Conservation (phyloP, 306 rosid genomes). For the Fragaria ananassa region DNA sequence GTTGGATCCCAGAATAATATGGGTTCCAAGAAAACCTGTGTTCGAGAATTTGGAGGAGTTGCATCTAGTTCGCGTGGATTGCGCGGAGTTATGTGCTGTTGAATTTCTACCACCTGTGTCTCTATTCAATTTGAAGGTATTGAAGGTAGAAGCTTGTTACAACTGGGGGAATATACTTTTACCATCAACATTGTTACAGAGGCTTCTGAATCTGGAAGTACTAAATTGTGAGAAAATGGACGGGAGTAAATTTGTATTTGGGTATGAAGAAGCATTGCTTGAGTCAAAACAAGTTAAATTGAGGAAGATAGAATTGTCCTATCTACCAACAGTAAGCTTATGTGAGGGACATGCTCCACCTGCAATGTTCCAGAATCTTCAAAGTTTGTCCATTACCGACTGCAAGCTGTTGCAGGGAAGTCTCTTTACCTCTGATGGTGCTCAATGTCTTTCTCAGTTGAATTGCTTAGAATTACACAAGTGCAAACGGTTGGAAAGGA, state of each 20-base stretch:
- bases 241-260: not conserved
- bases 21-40: not conserved
- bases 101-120: no score
- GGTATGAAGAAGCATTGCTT: not conserved
- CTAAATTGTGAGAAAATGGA: accelerated
- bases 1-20: no score
- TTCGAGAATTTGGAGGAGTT: not conserved
- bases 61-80: accelerated
- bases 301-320: not conserved
- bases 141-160: no score
- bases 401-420: no score
- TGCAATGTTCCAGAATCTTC: no score
- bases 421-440: no score
- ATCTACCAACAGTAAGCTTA: no score
- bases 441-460: no score
- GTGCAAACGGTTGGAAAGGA: no score
- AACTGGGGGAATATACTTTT: not conserved
- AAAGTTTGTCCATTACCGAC: no score
- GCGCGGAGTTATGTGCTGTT: not conserved
- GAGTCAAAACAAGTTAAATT: not conserved
- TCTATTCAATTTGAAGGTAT: not conserved
- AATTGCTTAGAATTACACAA: no score
- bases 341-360: no score
- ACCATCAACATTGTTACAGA: not conserved
- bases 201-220: not conserved